Conservation (phyloP, 2,329 filamentous ascomycete genomes). For the Pseudocercospora musae region DNA sequence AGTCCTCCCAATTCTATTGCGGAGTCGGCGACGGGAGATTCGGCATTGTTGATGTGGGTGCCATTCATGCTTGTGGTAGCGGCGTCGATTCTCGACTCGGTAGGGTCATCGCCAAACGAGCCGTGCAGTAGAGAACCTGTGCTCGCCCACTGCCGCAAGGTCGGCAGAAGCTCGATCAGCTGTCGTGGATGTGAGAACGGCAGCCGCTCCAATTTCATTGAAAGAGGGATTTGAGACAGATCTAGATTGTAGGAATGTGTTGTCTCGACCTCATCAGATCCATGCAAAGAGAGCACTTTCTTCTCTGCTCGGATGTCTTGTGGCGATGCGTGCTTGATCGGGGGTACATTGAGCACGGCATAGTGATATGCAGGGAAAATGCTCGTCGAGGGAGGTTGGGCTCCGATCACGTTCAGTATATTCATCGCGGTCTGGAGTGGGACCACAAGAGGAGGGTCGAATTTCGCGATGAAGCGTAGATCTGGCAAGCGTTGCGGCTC, state of each 20-base stretch:
- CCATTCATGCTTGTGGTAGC: neutral
- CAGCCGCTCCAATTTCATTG: conserved; percentile 62
- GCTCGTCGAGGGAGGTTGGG: conserved; percentile 49
- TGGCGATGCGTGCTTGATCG: neutral
- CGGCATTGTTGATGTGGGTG: neutral
- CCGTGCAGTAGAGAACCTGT: conserved; percentile 60
- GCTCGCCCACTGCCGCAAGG: conserved; percentile 71
- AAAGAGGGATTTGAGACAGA: conserved; percentile 71
- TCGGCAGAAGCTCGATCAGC: conserved; percentile 68
- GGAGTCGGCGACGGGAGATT: conserved; percentile 1
- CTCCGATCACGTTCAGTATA: conserved; percentile 58
- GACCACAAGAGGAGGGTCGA: conserved; percentile 71
- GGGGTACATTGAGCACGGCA: conserved; percentile 14
- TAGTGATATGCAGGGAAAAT: conserved; percentile 22
- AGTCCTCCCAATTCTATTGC: neutral
- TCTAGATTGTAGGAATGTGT: conserved; percentile 59
- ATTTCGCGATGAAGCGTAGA: conserved; percentile 69
- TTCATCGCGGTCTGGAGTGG: conserved; percentile 62
- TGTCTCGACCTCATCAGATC: conserved; percentile 10
- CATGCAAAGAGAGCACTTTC: neutral
- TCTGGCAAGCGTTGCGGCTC: conserved; percentile 58
- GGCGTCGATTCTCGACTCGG: neutral
- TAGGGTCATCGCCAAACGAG: conserved; percentile 10
- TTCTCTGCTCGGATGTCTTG: neutral
- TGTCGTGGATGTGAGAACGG: conserved; percentile 77